These are phyloP conservation scores for Lyophyllum atratum DNA, from an alignment of 768 basidiomycete species.

Conservation along the genomic window DNA sequence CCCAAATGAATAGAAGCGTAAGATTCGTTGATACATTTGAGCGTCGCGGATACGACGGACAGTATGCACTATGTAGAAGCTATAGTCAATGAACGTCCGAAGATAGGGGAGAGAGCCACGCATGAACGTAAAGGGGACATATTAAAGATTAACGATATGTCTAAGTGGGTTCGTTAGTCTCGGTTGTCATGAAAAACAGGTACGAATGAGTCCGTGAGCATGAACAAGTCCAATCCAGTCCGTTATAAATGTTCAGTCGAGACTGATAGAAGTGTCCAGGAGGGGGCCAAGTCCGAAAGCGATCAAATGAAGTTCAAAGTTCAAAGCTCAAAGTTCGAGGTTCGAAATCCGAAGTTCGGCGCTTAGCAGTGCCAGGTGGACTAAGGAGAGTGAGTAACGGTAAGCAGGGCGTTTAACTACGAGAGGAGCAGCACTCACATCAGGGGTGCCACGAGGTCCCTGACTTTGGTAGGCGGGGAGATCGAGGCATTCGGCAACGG, in stretches of 20 bases:
- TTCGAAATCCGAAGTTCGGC: not conserved
- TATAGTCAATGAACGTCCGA: no score
- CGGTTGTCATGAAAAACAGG: not conserved
- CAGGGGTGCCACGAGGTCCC: conserved; percentile 26
- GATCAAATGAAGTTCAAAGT: no score
- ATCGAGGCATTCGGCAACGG: conserved; percentile 41
- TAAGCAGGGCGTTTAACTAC: not conserved
- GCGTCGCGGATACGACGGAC: no score
- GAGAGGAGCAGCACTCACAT: conserved; percentile 26
- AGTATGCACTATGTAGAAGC: no score
- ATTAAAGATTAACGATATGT: not conserved
- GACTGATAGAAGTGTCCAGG: not conserved
- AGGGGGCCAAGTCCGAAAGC: no score
- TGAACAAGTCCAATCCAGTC: no score
- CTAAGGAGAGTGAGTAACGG: conserved; percentile 10
- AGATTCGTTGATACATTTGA: no score
- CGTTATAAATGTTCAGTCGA: no score
- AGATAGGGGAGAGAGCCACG: no score
- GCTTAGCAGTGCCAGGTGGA: conserved; percentile 30
- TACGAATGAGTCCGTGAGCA: not conserved
- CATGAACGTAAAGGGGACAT: no score
- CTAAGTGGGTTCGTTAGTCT: not conserved
- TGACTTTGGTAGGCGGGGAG: conserved; percentile 37
- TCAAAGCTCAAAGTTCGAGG: no score
- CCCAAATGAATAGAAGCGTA: no score